Evolutionary conservation across 108 stramenopile species (phyloP), one percentile per base, ranked within the genome.

Genomic region (Asterionellopsis glacialis): DNA sequence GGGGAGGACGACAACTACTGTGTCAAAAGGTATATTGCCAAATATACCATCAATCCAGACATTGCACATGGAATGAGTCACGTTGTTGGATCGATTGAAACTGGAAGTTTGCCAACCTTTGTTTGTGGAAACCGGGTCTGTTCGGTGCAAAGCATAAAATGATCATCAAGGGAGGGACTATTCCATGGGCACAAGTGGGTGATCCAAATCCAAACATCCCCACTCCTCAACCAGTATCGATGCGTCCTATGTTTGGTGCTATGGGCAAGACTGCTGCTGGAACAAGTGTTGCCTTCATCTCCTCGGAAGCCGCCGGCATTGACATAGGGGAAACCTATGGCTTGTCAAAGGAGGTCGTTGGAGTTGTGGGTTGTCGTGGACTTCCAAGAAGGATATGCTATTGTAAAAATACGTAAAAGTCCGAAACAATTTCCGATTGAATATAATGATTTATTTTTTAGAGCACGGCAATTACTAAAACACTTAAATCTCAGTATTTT

Each of bases 41-140:
- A 98, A 70, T 98, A 98, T 75, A 98, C 98, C 24, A 94, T 98
- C 74, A 98, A 98, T 65, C 98, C 98, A 15, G 95, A 94, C 45
- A 89, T 98, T 55, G 87, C 96, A 16, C 98, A 98, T 65, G 98
- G 98, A 25, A 94, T 98, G 87, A 67, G 82, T 18, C 84, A 95
- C 59, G 55, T 95, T 67, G 77, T 98, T 19, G 98, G 98, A 13
- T 89, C 86, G 26, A 67, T 98, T 40, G 98, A 98, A 78, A 73
- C 74, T 26, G 96, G 96, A 11, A 97, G 63, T 64, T 96, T 24
- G 98, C 96, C 0, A 96, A 98, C 76, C 76, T 98, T 24, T 89
- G 89, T 6, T 72, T 98, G 28, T 98, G 96, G 96, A 89, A 93
- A 59, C 94, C 98, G 19, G 73, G 85, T 45, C 69, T 91, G 44